A percentile compares a stretch with the other conserved stretches of the same genome.
Evolutionary conservation across 768 basidiomycete species (phyloP).

Genomic region (Mrakia frigida): DNA sequence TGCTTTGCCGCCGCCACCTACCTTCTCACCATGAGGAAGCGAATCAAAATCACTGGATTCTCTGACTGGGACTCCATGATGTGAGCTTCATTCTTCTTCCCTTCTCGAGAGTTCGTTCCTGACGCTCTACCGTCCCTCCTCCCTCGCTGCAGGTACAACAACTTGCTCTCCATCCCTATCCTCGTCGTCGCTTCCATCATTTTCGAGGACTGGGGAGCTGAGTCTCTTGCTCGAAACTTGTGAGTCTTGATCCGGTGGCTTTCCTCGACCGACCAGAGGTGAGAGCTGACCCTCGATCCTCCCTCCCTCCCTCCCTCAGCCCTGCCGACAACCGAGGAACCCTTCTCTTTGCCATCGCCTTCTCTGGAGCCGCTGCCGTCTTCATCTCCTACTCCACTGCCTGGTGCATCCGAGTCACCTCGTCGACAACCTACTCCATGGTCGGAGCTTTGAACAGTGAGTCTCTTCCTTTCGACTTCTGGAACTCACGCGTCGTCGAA

Average conservation of each 20-base stretch:
- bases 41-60: conserved; percentile 90
- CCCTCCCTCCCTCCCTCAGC: conserved; percentile 54
- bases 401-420: conserved; percentile 94
- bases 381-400: conserved; percentile 98
- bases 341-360: conserved; percentile 79
- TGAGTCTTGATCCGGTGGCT: conserved; percentile 49
- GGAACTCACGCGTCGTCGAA: neutral
- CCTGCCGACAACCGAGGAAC: conserved; percentile 72
- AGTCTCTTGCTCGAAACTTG: conserved; percentile 79
- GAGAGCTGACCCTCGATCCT: neutral
- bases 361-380: conserved; percentile 96
- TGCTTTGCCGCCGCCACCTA: conserved; percentile 86
- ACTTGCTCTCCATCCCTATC: conserved; percentile 87
- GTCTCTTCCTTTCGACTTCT: neutral
- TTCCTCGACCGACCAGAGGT: neutral
- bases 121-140: neutral
- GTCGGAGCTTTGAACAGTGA: conserved; percentile 44
- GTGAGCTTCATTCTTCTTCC: neutral
- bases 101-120: neutral
- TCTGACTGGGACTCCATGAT: conserved; percentile 45
- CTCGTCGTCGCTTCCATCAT: conserved; percentile 73
- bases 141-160: conserved; percentile 63
- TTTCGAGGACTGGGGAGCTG: conserved; percentile 81
- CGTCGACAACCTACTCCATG: conserved; percentile 91
- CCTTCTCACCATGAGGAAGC: conserved; percentile 90